Conservation (phyloP, 208 protist species). For the Phytomonas sp. region DNA sequence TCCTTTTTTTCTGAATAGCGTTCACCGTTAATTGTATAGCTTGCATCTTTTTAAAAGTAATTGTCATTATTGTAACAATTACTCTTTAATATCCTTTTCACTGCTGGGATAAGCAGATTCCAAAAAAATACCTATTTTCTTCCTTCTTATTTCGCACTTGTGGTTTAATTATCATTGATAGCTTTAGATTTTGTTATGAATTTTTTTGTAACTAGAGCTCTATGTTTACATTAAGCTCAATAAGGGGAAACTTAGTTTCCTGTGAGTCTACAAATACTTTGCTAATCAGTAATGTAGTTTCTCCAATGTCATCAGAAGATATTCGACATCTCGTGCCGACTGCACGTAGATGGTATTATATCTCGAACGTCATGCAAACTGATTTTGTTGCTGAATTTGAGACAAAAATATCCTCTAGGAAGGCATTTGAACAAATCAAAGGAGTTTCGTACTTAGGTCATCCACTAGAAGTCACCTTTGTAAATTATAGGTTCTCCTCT, state of each 20-base stretch:
- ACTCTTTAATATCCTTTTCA: no score
- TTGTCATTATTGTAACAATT: neutral
- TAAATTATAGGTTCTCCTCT: neutral
- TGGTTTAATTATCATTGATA: neutral
- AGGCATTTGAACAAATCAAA: neutral
- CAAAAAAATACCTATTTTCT: no score
- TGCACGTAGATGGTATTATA: neutral
- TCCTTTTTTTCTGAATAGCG: neutral
- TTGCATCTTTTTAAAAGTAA: no score
- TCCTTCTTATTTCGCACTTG: neutral
- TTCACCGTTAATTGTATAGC: no score
- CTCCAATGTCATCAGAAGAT: neutral
- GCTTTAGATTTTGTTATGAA: neutral
- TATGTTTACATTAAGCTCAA: conserved; percentile 1
- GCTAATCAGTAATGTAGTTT: neutral
- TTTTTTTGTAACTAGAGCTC: neutral
- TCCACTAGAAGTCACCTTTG: neutral
- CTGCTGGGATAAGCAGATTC: no score
- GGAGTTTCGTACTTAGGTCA: neutral
- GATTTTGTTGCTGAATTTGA: neutral
- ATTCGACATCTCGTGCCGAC: neutral
- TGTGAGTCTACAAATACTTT: neutral
- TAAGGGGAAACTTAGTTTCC: neutral
- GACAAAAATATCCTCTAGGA: neutral
- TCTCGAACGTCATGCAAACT: neutral